phyloP scores from a whole-genome alignment of 495 filamentous ascomycete species.

The Aspergillus campestris region DNA sequence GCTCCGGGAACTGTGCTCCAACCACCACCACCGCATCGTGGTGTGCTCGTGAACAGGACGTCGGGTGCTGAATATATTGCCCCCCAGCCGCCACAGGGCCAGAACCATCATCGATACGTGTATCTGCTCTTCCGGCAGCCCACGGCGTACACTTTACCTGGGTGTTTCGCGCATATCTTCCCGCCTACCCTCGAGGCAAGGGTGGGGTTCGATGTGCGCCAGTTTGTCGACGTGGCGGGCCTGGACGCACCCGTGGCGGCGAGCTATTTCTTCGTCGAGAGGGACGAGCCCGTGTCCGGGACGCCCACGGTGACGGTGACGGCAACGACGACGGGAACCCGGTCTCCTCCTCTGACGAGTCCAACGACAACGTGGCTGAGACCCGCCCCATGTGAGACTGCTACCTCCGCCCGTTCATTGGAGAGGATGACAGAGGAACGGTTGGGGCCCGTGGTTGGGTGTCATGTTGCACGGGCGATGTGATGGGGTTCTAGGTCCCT shows the following conservation, averaged over 20 bases:
- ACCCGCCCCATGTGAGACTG: conserved; percentile 4
- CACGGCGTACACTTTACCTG: conserved; percentile 18
- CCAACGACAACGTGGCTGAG: conserved; percentile 5
- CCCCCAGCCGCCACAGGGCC: conserved; percentile 23
- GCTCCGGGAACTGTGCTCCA: too few relatives aligned
- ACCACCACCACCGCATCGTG: background rate
- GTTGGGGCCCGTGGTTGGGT: background rate
- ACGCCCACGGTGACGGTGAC: background rate
- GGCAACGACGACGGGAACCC: conserved; percentile 20
- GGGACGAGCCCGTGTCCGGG: conserved; percentile 4
- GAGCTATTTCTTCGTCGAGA: conserved; percentile 29
- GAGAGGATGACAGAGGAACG: conserved; percentile 9
- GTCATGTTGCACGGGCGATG: conserved; percentile 5
- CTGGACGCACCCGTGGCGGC: conserved; percentile 21
- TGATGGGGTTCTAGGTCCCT: too few relatives aligned
- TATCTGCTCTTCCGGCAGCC: conserved; percentile 30
- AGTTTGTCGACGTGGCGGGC: conserved; percentile 22
- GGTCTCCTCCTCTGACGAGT: conserved; percentile 8
- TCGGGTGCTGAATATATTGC: conserved; percentile 22
- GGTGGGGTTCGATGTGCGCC: conserved; percentile 22
- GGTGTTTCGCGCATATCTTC: conserved; percentile 21
- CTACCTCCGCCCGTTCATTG: background rate
- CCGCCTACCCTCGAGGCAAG: conserved; percentile 16
- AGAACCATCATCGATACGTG: conserved; percentile 29
- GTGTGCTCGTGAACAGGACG: background rate